Percentiles rank a stretch among this genome's conserved stretches.
Conservation (phyloP, 495 filamentous ascomycete genomes). For the Penicillium ucsense region DNA sequence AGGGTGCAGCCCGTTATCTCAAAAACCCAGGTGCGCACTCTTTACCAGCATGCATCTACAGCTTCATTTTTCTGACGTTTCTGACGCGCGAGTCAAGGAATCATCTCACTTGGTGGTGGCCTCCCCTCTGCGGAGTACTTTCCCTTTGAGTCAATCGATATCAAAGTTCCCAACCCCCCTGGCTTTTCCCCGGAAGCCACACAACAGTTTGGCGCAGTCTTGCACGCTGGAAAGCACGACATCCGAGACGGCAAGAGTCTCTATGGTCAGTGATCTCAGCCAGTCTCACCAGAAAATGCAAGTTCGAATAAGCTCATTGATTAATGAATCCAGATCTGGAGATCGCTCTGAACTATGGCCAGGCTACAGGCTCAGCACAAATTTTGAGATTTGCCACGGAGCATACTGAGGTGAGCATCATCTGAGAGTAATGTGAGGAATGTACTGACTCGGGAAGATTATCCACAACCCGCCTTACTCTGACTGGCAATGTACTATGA, state of each 20-base stretch:
- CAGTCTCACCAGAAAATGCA: too few species aligned
- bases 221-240: conserved; percentile 74
- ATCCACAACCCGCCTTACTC: conserved; percentile 48
- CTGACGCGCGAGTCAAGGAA: conserved; percentile 17
- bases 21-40: conserved; percentile 49
- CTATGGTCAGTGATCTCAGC: conserved; percentile 36
- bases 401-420: conserved; percentile 63
- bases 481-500: conserved; percentile 73
- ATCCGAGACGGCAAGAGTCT: conserved; percentile 51
- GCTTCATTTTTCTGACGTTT: too few species aligned
- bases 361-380: conserved; percentile 77
- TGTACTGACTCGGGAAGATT: conserved; percentile 15
- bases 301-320: too few species aligned
- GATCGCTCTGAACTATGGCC: conserved; percentile 82
- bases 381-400: conserved; percentile 82
- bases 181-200: conserved; percentile 63
- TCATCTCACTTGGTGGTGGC: conserved; percentile 88
- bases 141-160: conserved; percentile 59
- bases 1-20: conserved; percentile 66
- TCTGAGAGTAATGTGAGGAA: not conserved
- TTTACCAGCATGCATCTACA: not conserved
- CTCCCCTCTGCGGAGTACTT: conserved; percentile 85
- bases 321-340: conserved; percentile 48
- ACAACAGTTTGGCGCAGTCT: conserved; percentile 36
- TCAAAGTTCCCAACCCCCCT: conserved; percentile 58